Evolutionary conservation across 1,284 basidiomycete species (phyloP).

Genomic region (Peniophora sp.): DNA sequence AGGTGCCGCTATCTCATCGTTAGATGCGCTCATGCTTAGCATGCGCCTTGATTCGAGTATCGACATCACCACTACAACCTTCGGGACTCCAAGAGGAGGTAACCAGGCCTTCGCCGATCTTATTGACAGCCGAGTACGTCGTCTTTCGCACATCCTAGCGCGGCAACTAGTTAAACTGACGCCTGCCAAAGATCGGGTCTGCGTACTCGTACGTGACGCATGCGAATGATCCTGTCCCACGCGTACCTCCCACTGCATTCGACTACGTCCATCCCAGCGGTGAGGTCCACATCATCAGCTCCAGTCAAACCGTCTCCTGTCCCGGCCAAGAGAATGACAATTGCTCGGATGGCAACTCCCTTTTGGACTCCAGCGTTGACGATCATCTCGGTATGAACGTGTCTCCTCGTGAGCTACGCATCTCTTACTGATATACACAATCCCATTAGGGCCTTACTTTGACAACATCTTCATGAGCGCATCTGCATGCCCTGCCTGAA

Average conservation of each 20-base stretch:
- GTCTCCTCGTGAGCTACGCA: background rate
- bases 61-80: constrained; percentile 28
- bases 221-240: constrained; percentile 31
- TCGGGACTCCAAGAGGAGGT: constrained; percentile 35
- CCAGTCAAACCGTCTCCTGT: constrained; percentile 11
- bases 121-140: constrained; percentile 25
- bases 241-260: constrained; percentile 24
- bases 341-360: constrained; percentile 14
- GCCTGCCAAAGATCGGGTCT: constrained; percentile 17
- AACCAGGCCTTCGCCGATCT: constrained; percentile 38
- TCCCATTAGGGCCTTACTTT: background rate
- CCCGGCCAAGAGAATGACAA: constrained; percentile 22
- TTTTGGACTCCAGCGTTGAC: constrained; percentile 12
- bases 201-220: constrained; percentile 23
- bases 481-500: background rate
- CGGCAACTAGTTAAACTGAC: background rate
- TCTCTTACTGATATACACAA: background rate
- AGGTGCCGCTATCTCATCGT: constrained; percentile 31
- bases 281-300: constrained; percentile 27
- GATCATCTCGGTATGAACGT: constrained; percentile 16
- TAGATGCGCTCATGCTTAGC: constrained; percentile 35
- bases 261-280: constrained; percentile 24
- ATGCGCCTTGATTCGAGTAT: constrained; percentile 28
- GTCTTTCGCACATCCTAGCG: background rate
- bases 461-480: background rate